Evolutionary conservation across 2,329 filamentous ascomycete genomes (phyloP).

Genomic region (Bipolaris bicolor): DNA sequence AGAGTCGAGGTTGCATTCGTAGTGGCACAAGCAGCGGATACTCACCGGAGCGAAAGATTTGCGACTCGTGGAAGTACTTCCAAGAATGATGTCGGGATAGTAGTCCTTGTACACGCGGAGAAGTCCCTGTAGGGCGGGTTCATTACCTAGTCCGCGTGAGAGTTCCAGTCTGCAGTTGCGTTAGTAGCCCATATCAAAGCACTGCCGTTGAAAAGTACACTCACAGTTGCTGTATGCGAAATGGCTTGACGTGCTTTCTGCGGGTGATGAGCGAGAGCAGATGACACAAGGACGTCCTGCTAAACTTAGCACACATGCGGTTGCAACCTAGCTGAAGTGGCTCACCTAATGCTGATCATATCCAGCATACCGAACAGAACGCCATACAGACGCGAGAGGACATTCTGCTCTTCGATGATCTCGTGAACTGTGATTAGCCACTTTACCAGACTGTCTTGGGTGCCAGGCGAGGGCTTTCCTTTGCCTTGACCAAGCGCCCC

Average conservation of each 20-base stretch:
- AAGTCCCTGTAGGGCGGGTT: slow-evolving; percentile 74
- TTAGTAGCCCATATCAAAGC: slow-evolving; percentile 25
- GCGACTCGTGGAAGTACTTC: slow-evolving; percentile 61
- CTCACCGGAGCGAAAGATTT: slow-evolving; percentile 49
- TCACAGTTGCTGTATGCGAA: slow-evolving; percentile 75
- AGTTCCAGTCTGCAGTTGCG: slow-evolving; percentile 53
- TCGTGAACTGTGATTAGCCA: slow-evolving; percentile 83
- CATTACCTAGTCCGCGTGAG: slow-evolving; percentile 61
- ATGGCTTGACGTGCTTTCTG: slow-evolving; percentile 81
- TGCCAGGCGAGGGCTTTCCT: slow-evolving; percentile 72
- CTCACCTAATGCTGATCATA: slow-evolving; percentile 74
- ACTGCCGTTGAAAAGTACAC: neutral
- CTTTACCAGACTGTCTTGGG: slow-evolving; percentile 73
- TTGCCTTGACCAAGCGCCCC: slow-evolving; percentile 78
- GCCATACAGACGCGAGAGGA: slow-evolving; percentile 73
- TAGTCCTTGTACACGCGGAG: slow-evolving; percentile 88
- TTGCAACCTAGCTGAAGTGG: slow-evolving; percentile 8
- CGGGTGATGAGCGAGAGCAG: slow-evolving; percentile 79
- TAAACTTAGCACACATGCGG: slow-evolving; percentile 30
- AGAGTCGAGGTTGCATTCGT: slow-evolving; percentile 14
- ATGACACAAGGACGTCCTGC: slow-evolving; percentile 67
- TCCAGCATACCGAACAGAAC: slow-evolving; percentile 83
- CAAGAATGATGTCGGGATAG: slow-evolving; percentile 85
- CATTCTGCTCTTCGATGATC: slow-evolving; percentile 66
- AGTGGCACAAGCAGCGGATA: slow-evolving; percentile 32